These are phyloP conservation scores for Arxiozyma slooffiae DNA, from an alignment of 1,139 yeast species.

Conservation along the genomic window DNA sequence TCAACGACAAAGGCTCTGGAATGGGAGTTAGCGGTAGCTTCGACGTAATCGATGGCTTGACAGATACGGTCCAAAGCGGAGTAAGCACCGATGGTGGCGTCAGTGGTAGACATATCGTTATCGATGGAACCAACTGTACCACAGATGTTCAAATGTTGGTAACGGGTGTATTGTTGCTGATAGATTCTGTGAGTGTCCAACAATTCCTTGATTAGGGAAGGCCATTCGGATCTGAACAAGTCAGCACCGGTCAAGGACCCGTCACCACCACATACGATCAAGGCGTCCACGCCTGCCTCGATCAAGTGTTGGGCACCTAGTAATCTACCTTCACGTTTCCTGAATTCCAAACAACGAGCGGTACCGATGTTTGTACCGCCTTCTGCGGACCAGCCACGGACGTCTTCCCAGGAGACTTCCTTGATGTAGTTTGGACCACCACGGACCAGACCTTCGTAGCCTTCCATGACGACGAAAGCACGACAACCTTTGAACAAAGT, in stretches of 20 bases:
- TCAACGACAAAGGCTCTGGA: conserved; percentile 96
- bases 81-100: conserved; percentile 92
- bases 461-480: conserved; percentile 89
- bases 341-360: conserved; percentile 80
- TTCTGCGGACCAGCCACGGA: conserved; percentile 77
- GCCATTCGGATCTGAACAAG: conserved; percentile 89
- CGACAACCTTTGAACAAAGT: conserved; percentile 86
- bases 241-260: conserved; percentile 98
- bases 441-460: conserved; percentile 84
- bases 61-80: conserved; percentile 90
- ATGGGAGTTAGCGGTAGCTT: conserved; percentile 94
- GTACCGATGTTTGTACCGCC: conserved; percentile 98
- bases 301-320: conserved; percentile 77
- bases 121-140: conserved; percentile 96
- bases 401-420: conserved; percentile 85
- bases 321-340: conserved; percentile 76
- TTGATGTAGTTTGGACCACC: conserved; percentile 62
- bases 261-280: conserved; percentile 98
- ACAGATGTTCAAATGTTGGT: conserved; percentile 73
- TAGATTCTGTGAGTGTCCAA: conserved; percentile 46
- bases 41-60: conserved; percentile 80
- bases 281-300: conserved; percentile 83
- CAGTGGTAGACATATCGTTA: conserved; percentile 94
- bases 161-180: conserved; percentile 45
- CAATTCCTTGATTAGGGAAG: conserved; percentile 67